Evolutionary conservation across 805 yeast genomes (phyloP).

Genomic region (Scheffersomyces stipitis): DNA sequence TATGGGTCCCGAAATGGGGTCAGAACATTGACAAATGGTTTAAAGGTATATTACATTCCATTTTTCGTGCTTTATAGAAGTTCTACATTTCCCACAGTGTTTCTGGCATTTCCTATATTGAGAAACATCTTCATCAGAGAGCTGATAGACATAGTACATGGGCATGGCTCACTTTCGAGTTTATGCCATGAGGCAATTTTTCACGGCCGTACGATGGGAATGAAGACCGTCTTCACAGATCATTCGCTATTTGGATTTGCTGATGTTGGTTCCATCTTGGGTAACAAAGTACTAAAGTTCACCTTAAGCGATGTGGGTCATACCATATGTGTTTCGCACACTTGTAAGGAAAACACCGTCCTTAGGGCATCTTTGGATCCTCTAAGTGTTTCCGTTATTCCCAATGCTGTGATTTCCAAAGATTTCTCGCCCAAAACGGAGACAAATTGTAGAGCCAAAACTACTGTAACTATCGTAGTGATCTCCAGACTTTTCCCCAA

Average conservation of each 20-base stretch:
- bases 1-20: slow-evolving; percentile 83
- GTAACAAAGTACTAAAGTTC: slow-evolving; percentile 83
- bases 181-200: slow-evolving; percentile 86
- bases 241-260: slow-evolving; percentile 95
- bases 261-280: slow-evolving; percentile 76
- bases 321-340: slow-evolving; percentile 94
- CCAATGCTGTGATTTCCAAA: slow-evolving; percentile 87
- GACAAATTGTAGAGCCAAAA: slow-evolving; percentile 8
- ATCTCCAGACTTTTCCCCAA: slow-evolving; percentile 92
- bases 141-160: slow-evolving; percentile 84
- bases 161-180: slow-evolving; percentile 88
- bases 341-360: slow-evolving; percentile 94
- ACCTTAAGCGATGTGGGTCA: slow-evolving; percentile 85
- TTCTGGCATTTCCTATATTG: slow-evolving; percentile 80
- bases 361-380: slow-evolving; percentile 85
- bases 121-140: slow-evolving; percentile 87
- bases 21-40: slow-evolving; percentile 80
- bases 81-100: slow-evolving; percentile 85
- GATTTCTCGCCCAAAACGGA: slow-evolving; percentile 61
- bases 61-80: slow-evolving; percentile 76
- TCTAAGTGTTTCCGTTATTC: slow-evolving; percentile 78
- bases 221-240: slow-evolving; percentile 89
- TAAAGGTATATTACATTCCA: slow-evolving; percentile 91
- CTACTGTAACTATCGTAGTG: slow-evolving; percentile 76
- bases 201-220: slow-evolving; percentile 93